Percentiles rank a stretch among this genome's conserved stretches.
These are phyloP conservation scores for Metarhizium robertsii DNA, from an alignment of 2,329 filamentous ascomycete genomes.

Conservation along the genomic window DNA sequence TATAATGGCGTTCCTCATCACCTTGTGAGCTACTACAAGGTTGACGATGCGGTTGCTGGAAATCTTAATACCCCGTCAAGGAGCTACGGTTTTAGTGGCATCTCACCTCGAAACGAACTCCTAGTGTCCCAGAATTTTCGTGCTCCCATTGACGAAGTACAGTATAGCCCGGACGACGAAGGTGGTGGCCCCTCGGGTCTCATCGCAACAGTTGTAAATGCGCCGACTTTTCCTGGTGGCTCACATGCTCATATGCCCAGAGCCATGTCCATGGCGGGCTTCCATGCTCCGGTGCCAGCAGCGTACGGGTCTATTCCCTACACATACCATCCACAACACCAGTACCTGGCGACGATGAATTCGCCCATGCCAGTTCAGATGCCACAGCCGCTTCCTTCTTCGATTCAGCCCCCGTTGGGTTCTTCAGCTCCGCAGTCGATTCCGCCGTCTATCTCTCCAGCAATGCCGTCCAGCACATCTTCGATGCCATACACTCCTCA, in stretches of 20 bases:
- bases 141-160: slow-evolving; percentile 52
- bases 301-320: slow-evolving; percentile 8
- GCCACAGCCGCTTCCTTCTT: slow-evolving; percentile 1
- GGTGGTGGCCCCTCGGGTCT: slow-evolving; percentile 3
- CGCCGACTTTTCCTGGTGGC: slow-evolving; percentile 7
- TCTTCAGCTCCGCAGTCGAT: slow-evolving; percentile 9
- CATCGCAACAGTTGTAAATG: slow-evolving; percentile 6
- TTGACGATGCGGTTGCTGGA: slow-evolving; percentile 65
- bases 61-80: slow-evolving; percentile 48
- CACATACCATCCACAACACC: slow-evolving; percentile 1
- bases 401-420: neutral
- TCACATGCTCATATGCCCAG: slow-evolving; percentile 15
- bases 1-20: slow-evolving; percentile 71
- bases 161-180: slow-evolving; percentile 19
- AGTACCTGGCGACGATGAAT: slow-evolving; percentile 4
- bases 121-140: slow-evolving; percentile 58
- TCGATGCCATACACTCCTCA: slow-evolving; percentile 2
- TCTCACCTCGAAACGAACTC: slow-evolving; percentile 49
- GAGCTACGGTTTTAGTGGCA: slow-evolving; percentile 25
- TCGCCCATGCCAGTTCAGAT: slow-evolving; percentile 6
- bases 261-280: slow-evolving; percentile 15
- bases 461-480: slow-evolving; percentile 3
- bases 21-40: slow-evolving; percentile 79
- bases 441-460: slow-evolving; percentile 9
- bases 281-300: slow-evolving; percentile 6